Evolutionary conservation across 2,329 filamentous ascomycete genomes (phyloP), one percentile per base, ranked within the genome.

Genomic region (Magnaporthiopsis incrustans): DNA sequence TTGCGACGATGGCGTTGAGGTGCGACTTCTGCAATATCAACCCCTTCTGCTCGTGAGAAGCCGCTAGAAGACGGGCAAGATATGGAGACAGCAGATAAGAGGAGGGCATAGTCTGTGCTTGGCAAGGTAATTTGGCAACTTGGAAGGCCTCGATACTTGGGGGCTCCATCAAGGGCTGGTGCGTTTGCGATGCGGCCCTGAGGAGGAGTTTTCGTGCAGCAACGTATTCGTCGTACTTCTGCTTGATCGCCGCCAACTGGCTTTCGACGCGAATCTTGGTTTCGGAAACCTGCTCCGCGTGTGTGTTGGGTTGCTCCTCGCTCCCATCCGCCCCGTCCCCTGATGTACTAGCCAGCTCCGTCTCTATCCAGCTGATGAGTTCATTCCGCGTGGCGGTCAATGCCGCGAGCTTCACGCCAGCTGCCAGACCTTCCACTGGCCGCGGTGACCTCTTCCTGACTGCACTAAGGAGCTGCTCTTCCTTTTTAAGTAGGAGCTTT

Each of bases 291-390:
- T 63, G 65, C 68, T 56, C 68, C 67, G 15, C 71, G 70, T 4
- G 68, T 63, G 25, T 53, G 7, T 33, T 30, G 30, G 30, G 38
- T 27, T 67, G 67, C 7, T 71, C 70, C 5, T 69, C 66, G 12
- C 59, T 60, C 0, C 71, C 70, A 7, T 71, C 71, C 1, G 68
- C 71, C 0, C 72, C 74, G 1, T 73, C 71, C 27, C 74, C 75
- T 5, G 79, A 77, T 1, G 84, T 83, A 64, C 82, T 84, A 62
- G 79, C 76, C 27, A 89, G 74, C 71, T 89, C 87, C 6, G 75
- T 76, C 71, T 89, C 86, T 64, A 89, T 87, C 86, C 86, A 89
- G 64, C 74, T 78, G 65, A 89, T 88, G 62, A 89, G 78, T 66
- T 85, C 83, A 62, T 82, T 81, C 22, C 87, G 79, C 14, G 86